Conservation (phyloP, 805 yeast species). For the Metschnikowia similis region DNA sequence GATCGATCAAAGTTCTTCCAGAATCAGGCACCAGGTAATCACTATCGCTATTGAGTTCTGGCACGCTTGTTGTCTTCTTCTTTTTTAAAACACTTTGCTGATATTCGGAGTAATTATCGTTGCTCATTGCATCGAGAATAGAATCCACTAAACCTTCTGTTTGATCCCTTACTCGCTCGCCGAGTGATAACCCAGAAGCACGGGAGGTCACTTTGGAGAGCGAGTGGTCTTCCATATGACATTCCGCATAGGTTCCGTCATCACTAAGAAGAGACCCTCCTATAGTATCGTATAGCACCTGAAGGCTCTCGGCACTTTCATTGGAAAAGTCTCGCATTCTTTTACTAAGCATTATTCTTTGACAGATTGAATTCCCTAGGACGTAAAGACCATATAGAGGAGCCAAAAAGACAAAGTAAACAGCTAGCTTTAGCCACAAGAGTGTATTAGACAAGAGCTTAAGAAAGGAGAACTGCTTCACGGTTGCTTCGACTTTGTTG, state of each 20-base stretch:
- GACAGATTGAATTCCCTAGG: constrained; percentile 37
- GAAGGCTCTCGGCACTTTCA: constrained; percentile 25
- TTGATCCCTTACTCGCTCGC: constrained; percentile 40
- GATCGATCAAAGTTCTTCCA: constrained; percentile 5
- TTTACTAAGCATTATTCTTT: constrained; percentile 28
- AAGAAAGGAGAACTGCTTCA: background rate
- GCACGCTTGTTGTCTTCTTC: background rate
- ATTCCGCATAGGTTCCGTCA: background rate
- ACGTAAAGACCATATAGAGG: constrained; percentile 67
- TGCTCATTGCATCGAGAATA: constrained; percentile 54
- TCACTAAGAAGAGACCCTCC: constrained; percentile 4
- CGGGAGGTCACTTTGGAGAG: background rate
- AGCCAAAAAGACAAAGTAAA: constrained; percentile 46
- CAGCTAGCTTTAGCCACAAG: constrained; percentile 46
- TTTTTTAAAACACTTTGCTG: constrained; percentile 10
- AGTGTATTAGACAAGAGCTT: constrained; percentile 12
- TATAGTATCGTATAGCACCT: constrained; percentile 24
- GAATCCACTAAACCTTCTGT: constrained; percentile 65
- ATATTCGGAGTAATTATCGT: constrained; percentile 21
- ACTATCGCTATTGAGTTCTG: background rate
- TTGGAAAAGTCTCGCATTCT: constrained; percentile 27
- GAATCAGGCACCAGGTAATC: background rate
- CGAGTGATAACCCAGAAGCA: background rate
- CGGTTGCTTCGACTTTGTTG: constrained; percentile 4
- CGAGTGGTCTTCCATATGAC: background rate